Percentiles rank a stretch among this genome's conserved stretches.
Conservation (phyloP, 2,329 filamentous ascomycete genomes). For the Diaporthe australafricana region DNA sequence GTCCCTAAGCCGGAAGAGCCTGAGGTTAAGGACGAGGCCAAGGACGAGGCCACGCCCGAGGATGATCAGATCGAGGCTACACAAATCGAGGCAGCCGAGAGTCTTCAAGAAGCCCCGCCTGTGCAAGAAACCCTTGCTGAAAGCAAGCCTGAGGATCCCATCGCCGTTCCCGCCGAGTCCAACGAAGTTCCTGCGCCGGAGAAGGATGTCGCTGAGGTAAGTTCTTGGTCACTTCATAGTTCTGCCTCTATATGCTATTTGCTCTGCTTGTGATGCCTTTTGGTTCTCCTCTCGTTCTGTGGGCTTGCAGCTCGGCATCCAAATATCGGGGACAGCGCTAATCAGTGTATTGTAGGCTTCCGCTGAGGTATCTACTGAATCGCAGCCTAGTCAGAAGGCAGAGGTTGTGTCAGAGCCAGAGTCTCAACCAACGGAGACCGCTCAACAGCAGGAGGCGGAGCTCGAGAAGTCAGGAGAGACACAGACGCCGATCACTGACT, state of each 20-base stretch:
- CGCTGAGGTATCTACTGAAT: slow-evolving; percentile 5
- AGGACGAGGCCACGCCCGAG: slow-evolving; percentile 29
- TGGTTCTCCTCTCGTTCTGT: no score
- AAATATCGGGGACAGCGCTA: neutral
- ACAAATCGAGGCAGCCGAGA: neutral
- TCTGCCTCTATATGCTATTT: no score
- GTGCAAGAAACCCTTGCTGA: neutral
- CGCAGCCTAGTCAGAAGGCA: neutral
- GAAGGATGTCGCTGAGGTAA: slow-evolving; percentile 4
- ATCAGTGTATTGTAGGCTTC: neutral
- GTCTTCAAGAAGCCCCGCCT: neutral
- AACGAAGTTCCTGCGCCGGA: neutral
- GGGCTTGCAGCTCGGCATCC: no score
- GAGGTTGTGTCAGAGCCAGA: neutral
- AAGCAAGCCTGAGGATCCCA: neutral
- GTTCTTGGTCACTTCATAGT: neutral
- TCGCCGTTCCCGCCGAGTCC: neutral
- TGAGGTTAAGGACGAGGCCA: slow-evolving; percentile 21
- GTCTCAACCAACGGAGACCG: neutral
- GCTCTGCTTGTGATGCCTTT: neutral
- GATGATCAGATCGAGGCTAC: neutral
- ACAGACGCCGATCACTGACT: neutral
- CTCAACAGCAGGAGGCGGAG: neutral
- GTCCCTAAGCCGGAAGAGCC: slow-evolving; percentile 14
- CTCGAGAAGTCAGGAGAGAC: neutral